phyloP scores from a whole-genome alignment of 352 stramenopile species.

The Phytophthora cryptogea region DNA sequence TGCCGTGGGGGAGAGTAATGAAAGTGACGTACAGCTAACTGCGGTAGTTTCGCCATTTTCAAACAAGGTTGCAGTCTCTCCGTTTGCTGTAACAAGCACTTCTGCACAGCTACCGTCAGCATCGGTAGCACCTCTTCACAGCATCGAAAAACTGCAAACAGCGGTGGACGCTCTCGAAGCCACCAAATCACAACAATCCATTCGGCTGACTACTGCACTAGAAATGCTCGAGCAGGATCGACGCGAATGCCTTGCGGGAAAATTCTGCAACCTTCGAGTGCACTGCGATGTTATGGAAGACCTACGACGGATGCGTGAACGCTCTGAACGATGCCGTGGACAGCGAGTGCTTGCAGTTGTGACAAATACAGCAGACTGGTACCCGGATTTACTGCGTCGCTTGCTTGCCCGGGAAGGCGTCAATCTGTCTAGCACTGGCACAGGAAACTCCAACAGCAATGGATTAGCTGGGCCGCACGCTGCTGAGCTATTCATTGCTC shows the following conservation, averaged over 20 bases:
- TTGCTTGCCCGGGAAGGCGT: slow-evolving; percentile 45
- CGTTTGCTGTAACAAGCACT: slow-evolving; percentile 4
- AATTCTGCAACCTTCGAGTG: slow-evolving; percentile 53
- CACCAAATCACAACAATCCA: slow-evolving; percentile 44
- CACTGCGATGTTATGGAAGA: slow-evolving; percentile 43
- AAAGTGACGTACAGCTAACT: neutral
- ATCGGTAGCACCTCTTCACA: slow-evolving; percentile 36
- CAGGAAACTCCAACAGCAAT: neutral
- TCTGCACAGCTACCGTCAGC: neutral
- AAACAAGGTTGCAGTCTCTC: slow-evolving; percentile 7
- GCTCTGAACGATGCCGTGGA: slow-evolving; percentile 45
- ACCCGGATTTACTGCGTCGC: slow-evolving; percentile 51
- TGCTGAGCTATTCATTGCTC: slow-evolving; percentile 58
- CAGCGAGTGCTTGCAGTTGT: slow-evolving; percentile 39
- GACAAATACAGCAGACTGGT: slow-evolving; percentile 50
- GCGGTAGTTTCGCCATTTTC: neutral
- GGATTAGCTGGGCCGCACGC: slow-evolving; percentile 33
- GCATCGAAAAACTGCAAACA: slow-evolving; percentile 58
- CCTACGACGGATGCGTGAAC: slow-evolving; percentile 53
- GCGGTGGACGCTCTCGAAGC: slow-evolving; percentile 51
- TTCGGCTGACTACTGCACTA: slow-evolving; percentile 44
- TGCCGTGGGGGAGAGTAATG: neutral
- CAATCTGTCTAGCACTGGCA: neutral
- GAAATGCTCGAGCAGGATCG: slow-evolving; percentile 55
- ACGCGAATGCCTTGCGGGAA: slow-evolving; percentile 52